Conservation (phyloP, 371 early-diverging fungal genomes). For the Rhizopus delemar region DNA sequence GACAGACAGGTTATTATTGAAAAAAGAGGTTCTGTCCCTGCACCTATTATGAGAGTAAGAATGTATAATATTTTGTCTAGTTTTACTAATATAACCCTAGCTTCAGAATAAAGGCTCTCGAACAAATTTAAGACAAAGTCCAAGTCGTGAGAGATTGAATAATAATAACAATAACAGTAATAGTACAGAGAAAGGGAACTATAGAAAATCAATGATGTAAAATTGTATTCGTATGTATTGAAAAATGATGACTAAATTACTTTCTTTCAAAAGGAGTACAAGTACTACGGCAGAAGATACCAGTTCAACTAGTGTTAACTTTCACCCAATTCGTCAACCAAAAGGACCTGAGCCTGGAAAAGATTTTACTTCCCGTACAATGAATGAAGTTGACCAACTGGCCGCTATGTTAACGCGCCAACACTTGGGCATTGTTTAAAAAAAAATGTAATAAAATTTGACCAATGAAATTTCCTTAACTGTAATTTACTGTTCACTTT, state of each 20-base stretch:
- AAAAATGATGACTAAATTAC: neutral
- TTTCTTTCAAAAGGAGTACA: conserved; percentile 15
- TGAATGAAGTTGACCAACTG: conserved; percentile 19
- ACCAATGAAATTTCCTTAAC: no score
- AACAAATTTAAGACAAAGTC: conserved; percentile 26
- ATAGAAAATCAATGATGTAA: conserved; percentile 41
- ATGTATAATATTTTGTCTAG: neutral
- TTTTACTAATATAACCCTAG: conserved; percentile 1
- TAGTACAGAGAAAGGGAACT: conserved; percentile 21
- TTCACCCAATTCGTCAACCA: conserved; percentile 65
- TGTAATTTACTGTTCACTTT: neutral
- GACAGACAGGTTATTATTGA: conserved; percentile 46
- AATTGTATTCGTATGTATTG: neutral
- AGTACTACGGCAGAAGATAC: conserved; percentile 18
- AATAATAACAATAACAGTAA: neutral
- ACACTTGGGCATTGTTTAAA: conserved; percentile 6
- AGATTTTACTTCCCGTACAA: conserved; percentile 46
- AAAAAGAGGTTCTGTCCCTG: conserved; percentile 34
- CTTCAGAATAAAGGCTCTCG: conserved; percentile 29
- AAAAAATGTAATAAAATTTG: no score
- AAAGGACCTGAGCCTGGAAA: conserved; percentile 61
- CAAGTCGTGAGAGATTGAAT: conserved; percentile 34
- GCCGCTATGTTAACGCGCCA: conserved; percentile 24
- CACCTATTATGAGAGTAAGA: conserved; percentile 29
- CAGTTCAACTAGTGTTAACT: conserved; percentile 12